Evolutionary conservation across 306 rosid species (phyloP), one percentile per base, ranked within the genome.

Genomic region (Cucurbita moschata): DNA sequence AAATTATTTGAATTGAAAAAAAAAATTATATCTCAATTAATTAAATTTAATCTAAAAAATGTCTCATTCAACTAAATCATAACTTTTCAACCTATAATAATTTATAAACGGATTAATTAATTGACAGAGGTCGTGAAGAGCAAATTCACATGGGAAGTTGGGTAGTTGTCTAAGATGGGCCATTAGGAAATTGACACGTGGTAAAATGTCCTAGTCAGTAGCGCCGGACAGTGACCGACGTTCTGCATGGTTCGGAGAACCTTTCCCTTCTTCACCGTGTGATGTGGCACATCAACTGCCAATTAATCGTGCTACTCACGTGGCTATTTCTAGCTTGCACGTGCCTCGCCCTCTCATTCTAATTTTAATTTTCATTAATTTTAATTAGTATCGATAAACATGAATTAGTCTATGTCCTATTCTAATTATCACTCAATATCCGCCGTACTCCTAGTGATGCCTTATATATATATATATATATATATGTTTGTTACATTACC

Each of bases 121-220:
- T 54, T 78, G 71, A n/a, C 72, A 44, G 39, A 76, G 35, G 89
- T 78, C 81, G n/a, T 70, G 35, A 76, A 66, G 59, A 2, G 85
- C 58, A 56, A 8, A 39, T 50, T 86, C 91, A 90, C 92, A 82
- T 90, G 95, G 86, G 59, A 9, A 19, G 70, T 79, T 81, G 35
- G 89, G 94, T 78, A 50, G 10, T 16, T 35, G 73, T 80, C 84
- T 77, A 77, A 74, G 81, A 77, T 71, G 74, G 80, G 26, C 75
- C 60, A 79, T 19, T 40, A 0, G 0, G 8, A 7, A 12, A 10
- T 13, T 12, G 64, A 55, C 86, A 75, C 87, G 85, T 83, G 81
- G 30, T 42, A 3, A 23, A 49, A 35, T 5, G 56, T 44, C 55
- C 68, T 59, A 42, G 42, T 3, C 42, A 55, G 58, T 47, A 58